Percentiles rank a stretch among this genome's conserved stretches.
Conservation (phyloP, 495 filamentous ascomycete species). For the Glonium stellatum region DNA sequence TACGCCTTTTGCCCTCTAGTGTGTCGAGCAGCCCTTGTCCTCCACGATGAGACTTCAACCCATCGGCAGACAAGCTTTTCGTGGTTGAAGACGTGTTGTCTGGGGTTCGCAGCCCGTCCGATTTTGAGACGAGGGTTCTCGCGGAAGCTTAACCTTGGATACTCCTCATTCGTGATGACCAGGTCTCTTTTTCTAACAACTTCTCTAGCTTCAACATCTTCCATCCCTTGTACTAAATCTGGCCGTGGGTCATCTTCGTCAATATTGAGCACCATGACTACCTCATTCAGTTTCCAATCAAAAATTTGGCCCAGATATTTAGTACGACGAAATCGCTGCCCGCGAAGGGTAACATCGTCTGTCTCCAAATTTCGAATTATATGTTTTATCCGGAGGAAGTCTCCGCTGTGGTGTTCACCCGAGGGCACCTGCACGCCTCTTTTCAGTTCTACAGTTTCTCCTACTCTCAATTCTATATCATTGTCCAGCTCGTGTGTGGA, state of each 20-base stretch:
- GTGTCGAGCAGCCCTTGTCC: not conserved
- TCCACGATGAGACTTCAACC: slow-evolving; percentile 19
- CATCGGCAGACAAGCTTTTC: slow-evolving; percentile 26
- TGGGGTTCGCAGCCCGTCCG: slow-evolving; percentile 3
- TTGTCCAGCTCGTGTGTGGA: not conserved
- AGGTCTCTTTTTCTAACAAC: slow-evolving; percentile 40
- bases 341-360: slow-evolving; percentile 19
- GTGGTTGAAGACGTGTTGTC: slow-evolving; percentile 23
- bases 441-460: slow-evolving; percentile 18
- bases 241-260: slow-evolving; percentile 39
- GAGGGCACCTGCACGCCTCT: not conserved
- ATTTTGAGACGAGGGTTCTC: not conserved
- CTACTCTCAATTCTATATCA: not conserved
- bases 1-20: slow-evolving; percentile 12
- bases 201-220: slow-evolving; percentile 37
- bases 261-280: slow-evolving; percentile 46
- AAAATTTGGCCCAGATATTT: slow-evolving; percentile 15
- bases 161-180: slow-evolving; percentile 48
- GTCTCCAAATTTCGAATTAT: slow-evolving; percentile 18
- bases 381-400: slow-evolving; percentile 26
- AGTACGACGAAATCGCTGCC: slow-evolving; percentile 20
- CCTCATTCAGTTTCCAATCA: slow-evolving; percentile 42
- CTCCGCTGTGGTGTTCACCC: slow-evolving; percentile 14
- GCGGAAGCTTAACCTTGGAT: slow-evolving; percentile 34
- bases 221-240: slow-evolving; percentile 39